These are phyloP conservation scores for Withania somnifera DNA, from an alignment of 305 asterid genomes.

Conservation along the genomic window DNA sequence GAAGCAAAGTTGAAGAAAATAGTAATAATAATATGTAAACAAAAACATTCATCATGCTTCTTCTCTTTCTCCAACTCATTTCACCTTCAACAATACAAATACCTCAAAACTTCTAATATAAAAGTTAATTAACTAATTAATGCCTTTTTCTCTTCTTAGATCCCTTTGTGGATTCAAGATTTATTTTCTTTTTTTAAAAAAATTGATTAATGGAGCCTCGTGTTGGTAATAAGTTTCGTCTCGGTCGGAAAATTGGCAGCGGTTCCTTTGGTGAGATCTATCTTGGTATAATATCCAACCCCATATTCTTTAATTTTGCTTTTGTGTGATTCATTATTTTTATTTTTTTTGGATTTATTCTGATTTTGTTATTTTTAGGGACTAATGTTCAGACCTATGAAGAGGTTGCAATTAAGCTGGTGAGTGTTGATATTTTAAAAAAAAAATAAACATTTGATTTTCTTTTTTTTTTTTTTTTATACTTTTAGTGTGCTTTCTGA, in stretches of 20 bases:
- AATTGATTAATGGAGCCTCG: conserved; percentile 97
- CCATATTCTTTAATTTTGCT: neutral
- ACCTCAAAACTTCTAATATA: neutral
- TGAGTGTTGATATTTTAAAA: conserved; percentile 27
- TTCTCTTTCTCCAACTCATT: no score
- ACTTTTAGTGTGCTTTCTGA: neutral
- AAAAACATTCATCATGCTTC: neutral
- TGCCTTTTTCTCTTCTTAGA: neutral
- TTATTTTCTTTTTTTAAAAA: no score
- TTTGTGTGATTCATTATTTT: neutral
- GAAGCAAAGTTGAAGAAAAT: neutral
- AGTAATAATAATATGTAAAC: neutral
- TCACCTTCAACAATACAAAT: neutral
- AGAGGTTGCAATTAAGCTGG: conserved; percentile 93
- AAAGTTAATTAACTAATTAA: neutral
- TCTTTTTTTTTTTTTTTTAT: neutral
- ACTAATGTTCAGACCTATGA: conserved; percentile 85
- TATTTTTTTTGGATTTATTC: conserved; percentile 1
- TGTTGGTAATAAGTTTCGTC: conserved; percentile 73
- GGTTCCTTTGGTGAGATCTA: conserved; percentile 95
- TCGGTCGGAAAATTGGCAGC: conserved; percentile 89
- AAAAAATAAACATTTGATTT: no score
- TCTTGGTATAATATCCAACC: conserved; percentile 30
- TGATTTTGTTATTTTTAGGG: conserved; percentile 28
- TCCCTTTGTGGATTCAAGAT: neutral